Base-by-base conservation (phyloP, 2,329 filamentous ascomycete genomes). In the Cercospora brassicicola region DNA sequence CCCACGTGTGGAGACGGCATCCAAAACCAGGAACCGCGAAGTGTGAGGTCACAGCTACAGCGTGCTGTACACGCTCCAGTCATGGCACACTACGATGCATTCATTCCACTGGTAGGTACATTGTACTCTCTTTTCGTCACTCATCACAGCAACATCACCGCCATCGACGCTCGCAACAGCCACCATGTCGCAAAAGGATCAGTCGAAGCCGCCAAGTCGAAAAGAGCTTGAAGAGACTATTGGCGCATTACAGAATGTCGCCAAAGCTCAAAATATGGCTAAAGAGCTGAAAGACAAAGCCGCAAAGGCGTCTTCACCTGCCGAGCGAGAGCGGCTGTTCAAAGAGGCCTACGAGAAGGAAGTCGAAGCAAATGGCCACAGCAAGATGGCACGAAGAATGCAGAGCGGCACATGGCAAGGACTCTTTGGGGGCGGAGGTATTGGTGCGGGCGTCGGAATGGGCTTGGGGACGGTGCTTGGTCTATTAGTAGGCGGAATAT, bases 391-490 rank as follows among this genome's bases (percentile, higher is more conserved):
- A 13, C 57, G 67, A 18, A 62, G 76, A 18, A 57, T 78, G 65
- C 70, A 75, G 48, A 73, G 69, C 11, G 76, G 82, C 0, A 78
- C 78, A 0, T 82, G 81, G 66, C 80, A 82, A 67, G 81, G 81
- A 1, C 76, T 76, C 1, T 73, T 77, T 11, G 81, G 79, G 6
- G 81, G 81, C 1, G 81, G 78, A 0, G 81, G 81, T 0, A 82
- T 83, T 20, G 81, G 81, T 0, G 78, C 76, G 15, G 80, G 79
- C 7, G 79, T 81, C 2, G 78, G 78, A 1, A 74, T 79, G 20
- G 81, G 81, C 0, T 65, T 83, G 18, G 81, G 81, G 0, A 80
- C 80, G 0, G 77, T 81, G 0, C 79, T 83, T 0, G 81, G 81
- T 0, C 66, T 30, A 11, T 11, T 68, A 2, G 13, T 68, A 8